phyloP scores from a whole-genome alignment of 73 alveolate species.

The Paramecium bursaria region DNA sequence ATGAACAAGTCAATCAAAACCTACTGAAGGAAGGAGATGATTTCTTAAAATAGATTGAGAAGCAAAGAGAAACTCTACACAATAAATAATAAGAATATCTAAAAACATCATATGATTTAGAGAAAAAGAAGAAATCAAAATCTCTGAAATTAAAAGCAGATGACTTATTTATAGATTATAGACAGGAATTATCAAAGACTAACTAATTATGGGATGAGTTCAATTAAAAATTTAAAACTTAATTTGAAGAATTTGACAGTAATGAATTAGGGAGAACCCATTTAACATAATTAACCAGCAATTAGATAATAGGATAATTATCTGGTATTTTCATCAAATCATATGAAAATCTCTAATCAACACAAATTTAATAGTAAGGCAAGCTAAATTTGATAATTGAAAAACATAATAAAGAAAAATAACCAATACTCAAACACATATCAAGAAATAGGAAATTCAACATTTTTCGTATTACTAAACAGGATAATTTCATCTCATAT shows the following conservation, averaged over 20 bases:
- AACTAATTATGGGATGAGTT: constrained; percentile 33
- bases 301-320: neutral
- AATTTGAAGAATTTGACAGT: constrained; percentile 26
- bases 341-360: neutral
- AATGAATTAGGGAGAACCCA: constrained; percentile 53
- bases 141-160: constrained; percentile 35
- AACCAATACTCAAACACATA: neutral
- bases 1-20: neutral
- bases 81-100: constrained; percentile 10
- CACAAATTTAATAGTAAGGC: neutral
- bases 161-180: constrained; percentile 42
- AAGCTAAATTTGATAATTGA: constrained; percentile 2
- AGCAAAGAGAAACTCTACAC: neutral
- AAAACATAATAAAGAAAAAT: neutral
- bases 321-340: neutral
- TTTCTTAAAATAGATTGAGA: constrained; percentile 18
- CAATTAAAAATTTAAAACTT: constrained; percentile 12
- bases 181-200: constrained; percentile 12
- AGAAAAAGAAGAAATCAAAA: constrained; percentile 38
- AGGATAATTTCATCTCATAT: constrained; percentile 34
- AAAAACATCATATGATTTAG: constrained; percentile 45
- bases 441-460: constrained; percentile 33
- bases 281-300: neutral
- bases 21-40: neutral
- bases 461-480: constrained; percentile 10